These are phyloP conservation scores for Pyricularia pennisetigena DNA, from an alignment of 2,329 filamentous ascomycete genomes.

Conservation along the genomic window DNA sequence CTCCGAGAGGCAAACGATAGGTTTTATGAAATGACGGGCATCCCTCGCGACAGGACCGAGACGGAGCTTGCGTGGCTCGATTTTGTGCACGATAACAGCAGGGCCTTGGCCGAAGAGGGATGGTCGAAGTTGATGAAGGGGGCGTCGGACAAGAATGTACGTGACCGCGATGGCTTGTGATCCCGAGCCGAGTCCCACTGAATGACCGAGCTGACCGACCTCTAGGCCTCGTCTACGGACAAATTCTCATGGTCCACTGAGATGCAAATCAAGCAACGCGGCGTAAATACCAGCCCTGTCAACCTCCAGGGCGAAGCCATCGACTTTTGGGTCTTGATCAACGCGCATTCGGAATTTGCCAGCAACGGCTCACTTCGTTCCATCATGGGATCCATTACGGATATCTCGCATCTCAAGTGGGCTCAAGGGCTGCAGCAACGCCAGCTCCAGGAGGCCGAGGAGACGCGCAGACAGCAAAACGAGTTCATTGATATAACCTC, in stretches of 20 bases:
- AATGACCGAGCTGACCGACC: not conserved
- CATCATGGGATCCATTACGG: slow-evolving; percentile 30
- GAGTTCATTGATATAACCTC: slow-evolving; percentile 43
- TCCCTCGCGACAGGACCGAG: slow-evolving; percentile 25
- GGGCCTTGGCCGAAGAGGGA: slow-evolving; percentile 19
- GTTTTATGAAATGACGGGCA: slow-evolving; percentile 36
- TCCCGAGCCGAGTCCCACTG: not conserved
- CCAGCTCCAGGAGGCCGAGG: slow-evolving; percentile 25
- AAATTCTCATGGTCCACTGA: slow-evolving; percentile 27
- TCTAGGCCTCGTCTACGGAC: slow-evolving; percentile 10
- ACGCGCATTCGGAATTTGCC: slow-evolving; percentile 22
- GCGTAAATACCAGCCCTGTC: slow-evolving; percentile 13
- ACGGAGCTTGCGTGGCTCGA: slow-evolving; percentile 31
- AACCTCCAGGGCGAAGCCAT: slow-evolving; percentile 26
- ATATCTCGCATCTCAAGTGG: slow-evolving; percentile 33
- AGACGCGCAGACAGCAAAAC: slow-evolving; percentile 38
- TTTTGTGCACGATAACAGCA: slow-evolving; percentile 25
- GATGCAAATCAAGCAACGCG: slow-evolving; percentile 27
- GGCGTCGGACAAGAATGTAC: not conserved
- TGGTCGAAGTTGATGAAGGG: slow-evolving; percentile 25
- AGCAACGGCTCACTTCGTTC: slow-evolving; percentile 22
- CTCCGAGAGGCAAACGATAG: slow-evolving; percentile 33
- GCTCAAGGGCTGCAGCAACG: slow-evolving; percentile 26
- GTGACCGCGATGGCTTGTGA: not conserved
- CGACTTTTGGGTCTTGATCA: slow-evolving; percentile 32